Evolutionary conservation across 2,329 filamentous ascomycete species (phyloP).

Genomic region (Fusarium nanum): DNA sequence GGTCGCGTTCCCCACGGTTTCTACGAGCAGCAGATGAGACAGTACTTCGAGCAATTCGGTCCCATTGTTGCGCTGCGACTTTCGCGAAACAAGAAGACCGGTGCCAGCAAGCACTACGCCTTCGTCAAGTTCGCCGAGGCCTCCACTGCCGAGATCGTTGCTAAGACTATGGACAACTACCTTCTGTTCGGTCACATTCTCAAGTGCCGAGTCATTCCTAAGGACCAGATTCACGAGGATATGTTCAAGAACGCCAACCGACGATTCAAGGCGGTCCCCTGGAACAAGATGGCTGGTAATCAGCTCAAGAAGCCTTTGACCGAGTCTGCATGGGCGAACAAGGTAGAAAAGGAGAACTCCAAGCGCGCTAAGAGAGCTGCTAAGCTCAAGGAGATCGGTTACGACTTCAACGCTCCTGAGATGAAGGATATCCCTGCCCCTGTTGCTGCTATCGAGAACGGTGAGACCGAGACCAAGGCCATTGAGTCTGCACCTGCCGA

Average conservation of each 20-base stretch:
- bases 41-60: constrained; percentile 95
- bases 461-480: constrained; percentile 48
- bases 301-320: constrained; percentile 78
- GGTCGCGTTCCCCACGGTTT: constrained; percentile 93
- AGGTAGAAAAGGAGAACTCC: constrained; percentile 77
- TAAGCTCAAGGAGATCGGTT: constrained; percentile 83
- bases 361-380: constrained; percentile 75
- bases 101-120: constrained; percentile 90
- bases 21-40: constrained; percentile 94
- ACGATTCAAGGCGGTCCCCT: constrained; percentile 88
- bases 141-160: constrained; percentile 83
- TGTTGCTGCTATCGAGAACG: constrained; percentile 52
- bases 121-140: constrained; percentile 92
- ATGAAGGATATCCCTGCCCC: constrained; percentile 69
- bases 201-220: constrained; percentile 83
- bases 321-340: constrained; percentile 81
- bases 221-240: constrained; percentile 80
- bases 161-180: constrained; percentile 98
- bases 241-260: constrained; percentile 92
- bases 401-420: constrained; percentile 81
- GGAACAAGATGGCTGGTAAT: constrained; percentile 85
- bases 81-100: constrained; percentile 91
- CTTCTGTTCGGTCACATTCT: constrained; percentile 94
- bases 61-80: constrained; percentile 81
- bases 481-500: constrained; percentile 54